These are phyloP conservation scores for Suillus clintonianus DNA, from an alignment of 768 basidiomycete species.

Conservation along the genomic window DNA sequence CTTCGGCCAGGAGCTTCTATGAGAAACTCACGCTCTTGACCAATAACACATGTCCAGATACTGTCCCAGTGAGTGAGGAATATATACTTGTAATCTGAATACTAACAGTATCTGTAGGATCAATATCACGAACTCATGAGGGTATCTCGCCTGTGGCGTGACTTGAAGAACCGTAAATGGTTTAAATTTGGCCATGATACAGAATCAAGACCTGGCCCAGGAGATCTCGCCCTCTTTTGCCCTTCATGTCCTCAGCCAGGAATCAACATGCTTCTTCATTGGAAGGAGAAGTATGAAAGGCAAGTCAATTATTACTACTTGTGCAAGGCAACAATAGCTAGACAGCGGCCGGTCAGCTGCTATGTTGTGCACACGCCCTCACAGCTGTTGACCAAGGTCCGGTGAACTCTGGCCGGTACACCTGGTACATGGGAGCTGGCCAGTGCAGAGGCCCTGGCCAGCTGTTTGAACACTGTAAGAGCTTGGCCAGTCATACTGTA, in stretches of 20 bases:
- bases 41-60: not conserved
- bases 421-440: too few species aligned
- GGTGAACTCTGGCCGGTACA: too few species aligned
- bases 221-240: conserved; percentile 24
- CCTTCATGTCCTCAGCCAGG: conserved; percentile 28
- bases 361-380: too few species aligned
- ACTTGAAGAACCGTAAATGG: conserved; percentile 5
- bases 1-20: conserved; percentile 11
- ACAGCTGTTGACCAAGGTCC: too few species aligned
- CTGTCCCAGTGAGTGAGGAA: not conserved
- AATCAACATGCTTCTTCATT: conserved; percentile 24
- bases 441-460: too few species aligned
- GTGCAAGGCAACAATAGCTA: too few species aligned
- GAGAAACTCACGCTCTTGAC: conserved; percentile 7
- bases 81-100: too few species aligned
- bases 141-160: conserved; percentile 1
- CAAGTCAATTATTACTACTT: not conserved
- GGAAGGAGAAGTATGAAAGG: conserved; percentile 15
- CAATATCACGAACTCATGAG: conserved; percentile 14
- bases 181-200: conserved; percentile 13
- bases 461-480: too few species aligned
- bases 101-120: conserved; percentile 5
- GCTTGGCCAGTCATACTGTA: too few species aligned
- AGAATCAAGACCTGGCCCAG: not conserved
- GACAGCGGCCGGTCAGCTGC: too few species aligned